A percentile compares a stretch with the other conserved stretches of the same genome.
Conservation (phyloP, 176 grass and related monocot genomes). For the Microstegium vimineum region DNA sequence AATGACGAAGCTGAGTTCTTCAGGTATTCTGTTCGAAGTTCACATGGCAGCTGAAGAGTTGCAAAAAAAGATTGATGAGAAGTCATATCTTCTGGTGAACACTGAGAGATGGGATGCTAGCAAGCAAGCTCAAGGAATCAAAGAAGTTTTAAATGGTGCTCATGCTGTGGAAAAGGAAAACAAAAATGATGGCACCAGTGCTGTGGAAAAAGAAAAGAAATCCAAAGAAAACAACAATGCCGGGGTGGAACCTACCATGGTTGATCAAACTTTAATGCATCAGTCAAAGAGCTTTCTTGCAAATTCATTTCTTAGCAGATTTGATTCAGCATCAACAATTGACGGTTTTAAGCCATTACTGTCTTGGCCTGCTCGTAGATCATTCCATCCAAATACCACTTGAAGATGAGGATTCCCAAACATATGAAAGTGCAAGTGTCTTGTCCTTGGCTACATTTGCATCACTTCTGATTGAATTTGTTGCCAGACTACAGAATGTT, state of each 20-base stretch:
- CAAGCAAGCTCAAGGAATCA: slow-evolving; percentile 41
- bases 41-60: slow-evolving; percentile 76
- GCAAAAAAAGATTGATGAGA: slow-evolving; percentile 86
- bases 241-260: slow-evolving; percentile 33
- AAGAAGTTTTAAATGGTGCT: slow-evolving; percentile 34
- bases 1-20: slow-evolving; percentile 73
- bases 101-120: slow-evolving; percentile 71
- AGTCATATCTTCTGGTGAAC: slow-evolving; percentile 92
- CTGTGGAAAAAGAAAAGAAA: slow-evolving; percentile 32
- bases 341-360: slow-evolving; percentile 38
- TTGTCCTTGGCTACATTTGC: slow-evolving; percentile 89
- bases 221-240: slow-evolving; percentile 34
- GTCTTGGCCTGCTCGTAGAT: slow-evolving; percentile 70
- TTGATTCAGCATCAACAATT: slow-evolving; percentile 52
- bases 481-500: slow-evolving; percentile 87
- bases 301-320: slow-evolving; percentile 44
- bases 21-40: slow-evolving; percentile 58
- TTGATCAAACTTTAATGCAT: slow-evolving; percentile 36
- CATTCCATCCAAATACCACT: slow-evolving; percentile 53
- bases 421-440: slow-evolving; percentile 90
- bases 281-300: slow-evolving; percentile 53
- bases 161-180: slow-evolving; percentile 23
- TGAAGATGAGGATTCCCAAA: slow-evolving; percentile 61
- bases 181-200: neutral
- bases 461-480: slow-evolving; percentile 91